Evolutionary conservation across 2,329 filamentous ascomycete genomes (phyloP).

Genomic region (Talaromyces sp.): DNA sequence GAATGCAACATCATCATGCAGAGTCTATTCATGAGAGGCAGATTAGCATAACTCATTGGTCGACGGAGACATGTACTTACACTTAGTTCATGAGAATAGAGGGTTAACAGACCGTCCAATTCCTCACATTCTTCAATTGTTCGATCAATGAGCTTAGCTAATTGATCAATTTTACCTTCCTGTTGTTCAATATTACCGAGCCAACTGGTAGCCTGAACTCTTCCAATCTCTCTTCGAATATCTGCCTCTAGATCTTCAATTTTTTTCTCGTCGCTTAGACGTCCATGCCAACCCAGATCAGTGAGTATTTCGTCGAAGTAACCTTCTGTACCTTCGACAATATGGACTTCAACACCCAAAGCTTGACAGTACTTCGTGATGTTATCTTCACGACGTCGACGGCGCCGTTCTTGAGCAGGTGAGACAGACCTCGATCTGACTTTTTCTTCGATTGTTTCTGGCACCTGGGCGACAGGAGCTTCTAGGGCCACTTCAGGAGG

Average conservation of each 20-base stretch:
- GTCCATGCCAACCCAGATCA: conserved; percentile 83
- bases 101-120: conserved; percentile 83
- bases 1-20: conserved; percentile 92
- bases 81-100: conserved; percentile 91
- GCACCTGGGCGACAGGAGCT: not conserved
- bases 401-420: conserved; percentile 48
- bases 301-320: conserved; percentile 80
- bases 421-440: conserved; percentile 29
- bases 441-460: conserved; percentile 20
- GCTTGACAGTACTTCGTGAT: conserved; percentile 72
- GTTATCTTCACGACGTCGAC: conserved; percentile 63
- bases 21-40: conserved; percentile 55
- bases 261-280: conserved; percentile 66
- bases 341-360: conserved; percentile 68
- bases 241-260: conserved; percentile 78
- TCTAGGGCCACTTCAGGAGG: conserved; percentile 20
- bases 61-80: conserved; percentile 48
- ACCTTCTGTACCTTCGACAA: conserved; percentile 70
- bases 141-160: conserved; percentile 78
- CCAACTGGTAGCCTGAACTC: conserved; percentile 90
- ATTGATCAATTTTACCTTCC: conserved; percentile 80
- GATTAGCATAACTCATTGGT: not conserved
- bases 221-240: conserved; percentile 79
- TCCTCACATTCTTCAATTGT: conserved; percentile 96
- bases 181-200: conserved; percentile 76